Evolutionary conservation across 352 stramenopile genomes (phyloP), one percentile per base, ranked within the genome.

Genomic region (Phytophthora sp.): DNA sequence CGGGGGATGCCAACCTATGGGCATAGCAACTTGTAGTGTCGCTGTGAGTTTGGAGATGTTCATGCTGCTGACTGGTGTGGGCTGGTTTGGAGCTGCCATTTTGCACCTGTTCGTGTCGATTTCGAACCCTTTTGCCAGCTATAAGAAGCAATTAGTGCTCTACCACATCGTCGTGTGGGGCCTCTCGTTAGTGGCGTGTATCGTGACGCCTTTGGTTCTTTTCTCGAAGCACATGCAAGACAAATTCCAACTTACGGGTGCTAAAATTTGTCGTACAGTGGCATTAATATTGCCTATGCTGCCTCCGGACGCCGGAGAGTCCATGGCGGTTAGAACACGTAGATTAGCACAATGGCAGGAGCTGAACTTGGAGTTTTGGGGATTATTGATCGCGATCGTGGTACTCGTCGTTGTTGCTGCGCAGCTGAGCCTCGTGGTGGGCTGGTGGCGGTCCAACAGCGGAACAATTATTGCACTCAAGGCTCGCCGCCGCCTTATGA

Each of bases 401-500:
- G 81, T 90, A 45, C 26, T 89, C 3, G 50, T 91, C 8, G 80
- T 91, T 1, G 72, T 91, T 20, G 70, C 80, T 1, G 81, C 80
- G 2, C 81, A 90, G 36, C 42, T 79, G 15, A 82, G 83, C 27
- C 77, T 92, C n/a, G 71, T 86, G 1, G 57, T 92, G 18, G 80
- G 81, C 18, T 92, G 81, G 81, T 92, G 82, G 81, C 71, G 84
- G 41, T 89, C 84, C n/a, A 92, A 88, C 51, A 89, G 81, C 60
- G 84, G 84, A 29, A 90, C 82, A 7, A 80, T 90, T 26, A 88
- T 90, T 45, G 84, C 82, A 11, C 71, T 90, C 9, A 88, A 88
- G 53, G 84, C 82, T 15, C 70, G 84, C 4, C 77, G 82, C 9
- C 81, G 80, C 11, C 83, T 90, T 53, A 89, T 92, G 81, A 89